Evolutionary conservation across 805 yeast genomes (phyloP), one percentile per base, ranked within the genome.

Genomic region (Yarrowia sp.): DNA sequence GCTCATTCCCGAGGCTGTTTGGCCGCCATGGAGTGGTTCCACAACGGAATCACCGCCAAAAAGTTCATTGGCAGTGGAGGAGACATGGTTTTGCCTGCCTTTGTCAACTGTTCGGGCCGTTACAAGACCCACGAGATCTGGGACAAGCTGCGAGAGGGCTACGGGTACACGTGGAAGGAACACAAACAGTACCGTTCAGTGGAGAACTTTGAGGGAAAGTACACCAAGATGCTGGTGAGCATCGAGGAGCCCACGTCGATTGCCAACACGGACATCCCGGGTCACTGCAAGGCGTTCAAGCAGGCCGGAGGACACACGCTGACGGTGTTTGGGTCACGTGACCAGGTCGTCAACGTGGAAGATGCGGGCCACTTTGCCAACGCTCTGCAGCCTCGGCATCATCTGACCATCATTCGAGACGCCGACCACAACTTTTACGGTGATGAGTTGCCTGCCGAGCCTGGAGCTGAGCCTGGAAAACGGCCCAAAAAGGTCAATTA

Each of bases 341-440:
- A 94, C 74, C 76, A 77, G 12, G 81, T 89, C 12, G 86, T 92
- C 9, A 92, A 94, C 1, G 71, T 84, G 0, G 79, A 80, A 15
- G 97, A 91, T 72, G 81, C 87, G 9, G 82, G 87, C 0, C 72
- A 72, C 43, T 91, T 80, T 78, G 85, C 89, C 9, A 86, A 88
- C 71, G 71, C 79, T 10, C 83, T 92, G 60, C 82, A 81, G 2
- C 70, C 70, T 34, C 85, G 92, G 20, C 88, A 89, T 71, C 79
- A 81, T 3, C 78, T 92, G 66, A 79, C 80, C 43, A 75, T 91
- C 9, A 79, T 93, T 12, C 84, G 85, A 0, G 81, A 80, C 53
- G 97, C 97, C 0, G 93, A 91, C 74, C 98, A 93, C 76, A 91
- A 90, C 73, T 92, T 83, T 74, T 89, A 83, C 74, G 94, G 95